Conservation (phyloP, 2,329 filamentous ascomycete genomes). For the Stemphylium vesicarium region DNA sequence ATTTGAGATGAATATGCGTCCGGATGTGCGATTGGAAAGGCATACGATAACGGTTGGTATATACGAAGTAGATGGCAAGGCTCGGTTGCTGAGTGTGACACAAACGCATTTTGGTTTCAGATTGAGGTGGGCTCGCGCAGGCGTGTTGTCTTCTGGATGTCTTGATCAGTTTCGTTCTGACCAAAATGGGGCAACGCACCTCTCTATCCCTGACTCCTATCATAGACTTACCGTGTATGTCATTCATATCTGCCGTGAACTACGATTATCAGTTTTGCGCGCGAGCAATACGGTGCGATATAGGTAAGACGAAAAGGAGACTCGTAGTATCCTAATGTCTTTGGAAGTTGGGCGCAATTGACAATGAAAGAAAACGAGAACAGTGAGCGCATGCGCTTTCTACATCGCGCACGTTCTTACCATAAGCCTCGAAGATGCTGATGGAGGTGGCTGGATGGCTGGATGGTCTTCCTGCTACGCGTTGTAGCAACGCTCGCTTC, state of each 20-base stretch:
- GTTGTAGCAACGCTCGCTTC: slow-evolving; percentile 12
- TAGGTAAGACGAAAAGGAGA: not conserved
- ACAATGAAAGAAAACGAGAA: not conserved
- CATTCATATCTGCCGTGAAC: not conserved
- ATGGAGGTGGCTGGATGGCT: not conserved
- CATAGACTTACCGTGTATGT: not conserved
- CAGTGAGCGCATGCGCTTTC: not conserved
- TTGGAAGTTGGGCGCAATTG: not conserved
- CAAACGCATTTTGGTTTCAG: not conserved
- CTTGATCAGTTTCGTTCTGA: slow-evolving; percentile 8
- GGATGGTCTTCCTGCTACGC: slow-evolving; percentile 4
- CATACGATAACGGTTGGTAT: not conserved
- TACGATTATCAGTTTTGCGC: too few species aligned
- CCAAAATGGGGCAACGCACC: not conserved
- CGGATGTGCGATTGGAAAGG: not conserved
- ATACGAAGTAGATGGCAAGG: not conserved
- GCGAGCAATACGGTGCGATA: too few species aligned
- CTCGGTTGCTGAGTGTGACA: not conserved
- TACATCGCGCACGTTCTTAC: not conserved
- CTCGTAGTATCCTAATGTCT: not conserved
- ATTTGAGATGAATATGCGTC: not conserved
- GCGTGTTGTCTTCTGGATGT: not conserved
- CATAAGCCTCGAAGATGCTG: not conserved
- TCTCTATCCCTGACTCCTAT: not conserved
- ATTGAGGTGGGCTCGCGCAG: not conserved